Percentiles rank a stretch among this genome's conserved stretches.
Evolutionary conservation across 2,329 filamentous ascomycete species (phyloP).

Genomic region (Ophiostoma piceae): DNA sequence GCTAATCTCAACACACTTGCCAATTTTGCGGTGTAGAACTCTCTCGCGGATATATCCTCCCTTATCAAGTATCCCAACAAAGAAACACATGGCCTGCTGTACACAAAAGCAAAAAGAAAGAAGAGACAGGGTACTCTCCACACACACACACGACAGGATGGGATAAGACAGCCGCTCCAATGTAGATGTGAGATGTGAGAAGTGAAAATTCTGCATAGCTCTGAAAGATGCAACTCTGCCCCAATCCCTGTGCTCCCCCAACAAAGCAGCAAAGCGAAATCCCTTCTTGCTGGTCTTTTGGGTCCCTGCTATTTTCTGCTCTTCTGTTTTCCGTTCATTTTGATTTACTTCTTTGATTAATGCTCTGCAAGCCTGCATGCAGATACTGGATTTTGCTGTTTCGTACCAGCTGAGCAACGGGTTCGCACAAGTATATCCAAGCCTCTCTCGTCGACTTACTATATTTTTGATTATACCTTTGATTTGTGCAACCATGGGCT

Average conservation of each 20-base stretch:
- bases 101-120: not conserved
- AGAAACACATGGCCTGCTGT: not conserved
- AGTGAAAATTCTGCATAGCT: conserved; percentile 5
- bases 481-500: not conserved
- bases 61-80: conserved; percentile 1
- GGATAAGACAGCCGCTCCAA: not conserved
- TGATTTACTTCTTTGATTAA: not conserved
- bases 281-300: not conserved
- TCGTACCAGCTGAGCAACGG: not conserved
- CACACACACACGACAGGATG: not conserved
- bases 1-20: not conserved
- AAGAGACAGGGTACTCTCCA: not conserved
- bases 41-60: not conserved
- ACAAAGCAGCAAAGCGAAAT: not conserved
- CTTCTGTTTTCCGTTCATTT: not conserved
- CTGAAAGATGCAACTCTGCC: not conserved
- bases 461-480: not conserved
- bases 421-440: not conserved
- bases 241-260: not conserved
- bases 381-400: not conserved
- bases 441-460: not conserved
- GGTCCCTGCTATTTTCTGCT: no score
- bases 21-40: not conserved
- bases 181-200: not conserved
- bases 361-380: not conserved